phyloP scores from a whole-genome alignment of 2,329 filamentous ascomycete genomes.

The Metarhizium robertsii region DNA sequence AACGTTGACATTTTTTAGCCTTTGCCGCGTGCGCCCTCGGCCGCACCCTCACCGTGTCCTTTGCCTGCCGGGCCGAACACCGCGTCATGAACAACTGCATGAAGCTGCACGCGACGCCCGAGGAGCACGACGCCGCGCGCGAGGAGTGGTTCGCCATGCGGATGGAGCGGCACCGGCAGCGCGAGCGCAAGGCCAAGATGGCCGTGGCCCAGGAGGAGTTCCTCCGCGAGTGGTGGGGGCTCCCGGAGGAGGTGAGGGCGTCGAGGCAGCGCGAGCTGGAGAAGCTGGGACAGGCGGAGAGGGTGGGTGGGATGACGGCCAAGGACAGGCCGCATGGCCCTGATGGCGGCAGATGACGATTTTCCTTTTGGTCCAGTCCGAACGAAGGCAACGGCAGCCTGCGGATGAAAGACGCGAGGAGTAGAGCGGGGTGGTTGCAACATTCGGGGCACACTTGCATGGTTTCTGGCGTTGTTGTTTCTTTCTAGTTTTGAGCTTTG shows the following conservation, averaged over 20 bases:
- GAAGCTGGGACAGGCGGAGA: constrained; percentile 39
- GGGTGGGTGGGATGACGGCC: constrained; percentile 44
- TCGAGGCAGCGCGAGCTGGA: constrained; percentile 41
- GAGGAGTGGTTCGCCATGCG: constrained; percentile 87
- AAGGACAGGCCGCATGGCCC: constrained; percentile 16
- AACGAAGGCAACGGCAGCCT: no score
- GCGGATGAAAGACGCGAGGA: no score
- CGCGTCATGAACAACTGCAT: constrained; percentile 92
- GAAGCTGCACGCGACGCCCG: constrained; percentile 73
- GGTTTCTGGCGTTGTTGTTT: no score
- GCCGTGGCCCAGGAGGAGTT: constrained; percentile 56
- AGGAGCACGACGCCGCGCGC: constrained; percentile 77
- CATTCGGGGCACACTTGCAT: no score
- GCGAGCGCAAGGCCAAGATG: constrained; percentile 53
- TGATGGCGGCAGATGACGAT: constrained; percentile 2
- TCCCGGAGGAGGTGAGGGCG: constrained; percentile 47
- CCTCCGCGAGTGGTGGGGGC: constrained; percentile 58
- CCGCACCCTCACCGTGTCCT: constrained; percentile 80
- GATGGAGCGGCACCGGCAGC: constrained; percentile 58
- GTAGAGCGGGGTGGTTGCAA: no score
- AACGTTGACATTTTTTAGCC: constrained; percentile 37
- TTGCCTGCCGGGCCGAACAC: constrained; percentile 71
- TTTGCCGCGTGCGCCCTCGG: constrained; percentile 86
- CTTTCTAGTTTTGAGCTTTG: no score
- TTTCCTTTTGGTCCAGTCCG: no score